Percentiles rank a stretch among this genome's conserved stretches.
These are phyloP conservation scores for Lachnellula cervina DNA, from an alignment of 2,329 filamentous ascomycete species.

Conservation along the genomic window DNA sequence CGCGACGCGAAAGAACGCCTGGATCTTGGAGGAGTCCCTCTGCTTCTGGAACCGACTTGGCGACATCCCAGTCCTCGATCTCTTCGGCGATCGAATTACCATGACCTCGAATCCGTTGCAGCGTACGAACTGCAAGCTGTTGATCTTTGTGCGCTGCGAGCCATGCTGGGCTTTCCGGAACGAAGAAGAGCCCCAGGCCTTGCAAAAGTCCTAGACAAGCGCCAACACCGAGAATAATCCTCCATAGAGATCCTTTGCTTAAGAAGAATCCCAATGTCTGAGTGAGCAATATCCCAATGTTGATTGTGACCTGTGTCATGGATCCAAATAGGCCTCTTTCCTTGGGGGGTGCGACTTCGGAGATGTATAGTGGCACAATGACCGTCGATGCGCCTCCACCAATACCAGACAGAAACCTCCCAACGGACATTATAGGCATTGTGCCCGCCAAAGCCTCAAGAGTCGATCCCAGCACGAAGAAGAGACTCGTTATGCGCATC, in stretches of 20 bases:
- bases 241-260: constrained; percentile 74
- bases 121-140: constrained; percentile 56
- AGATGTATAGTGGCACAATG: constrained; percentile 90
- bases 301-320: constrained; percentile 91
- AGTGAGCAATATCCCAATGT: constrained; percentile 78
- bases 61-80: constrained; percentile 54
- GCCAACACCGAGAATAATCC: constrained; percentile 73
- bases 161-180: constrained; percentile 87
- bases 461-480: constrained; percentile 71
- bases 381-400: constrained; percentile 88
- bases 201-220: constrained; percentile 65
- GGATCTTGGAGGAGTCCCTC: constrained; percentile 25
- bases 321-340: constrained; percentile 74
- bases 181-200: constrained; percentile 63
- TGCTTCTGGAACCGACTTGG: constrained; percentile 26
- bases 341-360: constrained; percentile 74
- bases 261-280: constrained; percentile 85
- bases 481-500: constrained; percentile 71
- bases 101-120: constrained; percentile 73
- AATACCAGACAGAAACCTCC: constrained; percentile 74
- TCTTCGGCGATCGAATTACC: constrained; percentile 68
- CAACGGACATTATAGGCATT: constrained; percentile 64
- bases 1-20: constrained; percentile 15
- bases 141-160: constrained; percentile 62
- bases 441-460: constrained; percentile 68